phyloP scores from a whole-genome alignment of 2,329 filamentous ascomycete species.

The Ustulina deusta region DNA sequence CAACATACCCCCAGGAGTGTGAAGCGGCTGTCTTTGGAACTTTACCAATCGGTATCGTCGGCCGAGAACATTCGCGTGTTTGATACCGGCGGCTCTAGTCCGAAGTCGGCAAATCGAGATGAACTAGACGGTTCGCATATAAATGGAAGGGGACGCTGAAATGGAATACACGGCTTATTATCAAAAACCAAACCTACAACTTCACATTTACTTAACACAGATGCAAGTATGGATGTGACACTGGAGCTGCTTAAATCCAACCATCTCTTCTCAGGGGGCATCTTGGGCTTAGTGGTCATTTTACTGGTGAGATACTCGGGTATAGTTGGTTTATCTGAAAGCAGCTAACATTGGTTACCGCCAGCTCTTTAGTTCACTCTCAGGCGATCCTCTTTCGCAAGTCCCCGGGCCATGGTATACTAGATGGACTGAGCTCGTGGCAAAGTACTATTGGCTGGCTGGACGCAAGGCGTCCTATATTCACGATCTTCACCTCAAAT shows the following conservation, averaged over 20 bases:
- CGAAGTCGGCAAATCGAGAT: not conserved
- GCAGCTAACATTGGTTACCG: not conserved
- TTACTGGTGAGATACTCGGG: constrained; percentile 31
- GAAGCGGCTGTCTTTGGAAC: no score
- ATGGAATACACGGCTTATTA: not conserved
- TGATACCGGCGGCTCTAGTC: not conserved
- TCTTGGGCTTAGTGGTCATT: constrained; percentile 25
- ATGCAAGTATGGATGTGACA: constrained; percentile 14
- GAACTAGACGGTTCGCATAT: not conserved
- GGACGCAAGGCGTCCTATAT: constrained; percentile 40
- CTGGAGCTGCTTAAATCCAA: constrained; percentile 16
- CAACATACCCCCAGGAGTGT: not conserved
- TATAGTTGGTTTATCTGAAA: not conserved
- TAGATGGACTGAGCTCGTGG: constrained; percentile 33
- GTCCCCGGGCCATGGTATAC: constrained; percentile 43
- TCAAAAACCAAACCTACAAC: not conserved
- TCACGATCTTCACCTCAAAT: constrained; percentile 47
- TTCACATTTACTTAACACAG: not conserved
- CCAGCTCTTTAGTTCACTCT: constrained; percentile 25
- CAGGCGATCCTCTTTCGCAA: constrained; percentile 35
- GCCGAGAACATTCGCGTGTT: constrained; percentile 15
- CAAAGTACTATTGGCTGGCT: constrained; percentile 32
- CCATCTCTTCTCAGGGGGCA: constrained; percentile 25
- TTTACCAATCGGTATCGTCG: constrained; percentile 13
- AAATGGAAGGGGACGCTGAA: not conserved